A percentile compares a stretch with the other conserved stretches of the same genome.
phyloP scores from a whole-genome alignment of 1,139 yeast species.

The Candida buenavistaensis region DNA sequence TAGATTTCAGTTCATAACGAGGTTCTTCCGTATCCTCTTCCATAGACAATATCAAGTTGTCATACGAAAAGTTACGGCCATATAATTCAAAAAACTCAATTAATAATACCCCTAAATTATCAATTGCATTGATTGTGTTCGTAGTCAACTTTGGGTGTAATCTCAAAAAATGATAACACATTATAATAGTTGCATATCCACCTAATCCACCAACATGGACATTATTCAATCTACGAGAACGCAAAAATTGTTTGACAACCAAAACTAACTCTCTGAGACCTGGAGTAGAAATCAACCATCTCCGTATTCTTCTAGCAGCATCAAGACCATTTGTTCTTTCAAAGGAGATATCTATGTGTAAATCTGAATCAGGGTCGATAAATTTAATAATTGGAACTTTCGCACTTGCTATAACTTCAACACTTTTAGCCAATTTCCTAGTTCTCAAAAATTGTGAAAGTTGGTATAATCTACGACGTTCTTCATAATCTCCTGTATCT shows the following conservation, averaged over 20 bases:
- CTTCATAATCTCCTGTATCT: slow-evolving; percentile 61
- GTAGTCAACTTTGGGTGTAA: slow-evolving; percentile 80
- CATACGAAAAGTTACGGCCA: slow-evolving; percentile 89
- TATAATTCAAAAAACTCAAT: slow-evolving; percentile 95
- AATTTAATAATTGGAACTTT: slow-evolving; percentile 96
- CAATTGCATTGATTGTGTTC: slow-evolving; percentile 62
- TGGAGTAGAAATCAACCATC: slow-evolving; percentile 73
- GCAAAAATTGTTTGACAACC: slow-evolving; percentile 81
- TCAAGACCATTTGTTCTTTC: slow-evolving; percentile 84
- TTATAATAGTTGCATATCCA: slow-evolving; percentile 87
- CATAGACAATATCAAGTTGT: slow-evolving; percentile 67
- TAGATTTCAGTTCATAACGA: slow-evolving; percentile 57
- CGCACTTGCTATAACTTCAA: slow-evolving; percentile 89
- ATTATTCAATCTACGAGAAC: slow-evolving; percentile 77
- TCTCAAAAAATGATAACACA: slow-evolving; percentile 78
- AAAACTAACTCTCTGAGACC: slow-evolving; percentile 85
- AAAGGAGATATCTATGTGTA: slow-evolving; percentile 89
- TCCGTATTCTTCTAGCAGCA: slow-evolving; percentile 78
- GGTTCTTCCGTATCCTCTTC: slow-evolving; percentile 49
- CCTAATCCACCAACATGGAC: slow-evolving; percentile 98
- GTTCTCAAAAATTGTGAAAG: slow-evolving; percentile 70
- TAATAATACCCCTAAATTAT: slow-evolving; percentile 82
- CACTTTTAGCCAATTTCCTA: slow-evolving; percentile 62
- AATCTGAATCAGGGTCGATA: slow-evolving; percentile 68
- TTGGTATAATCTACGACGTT: slow-evolving; percentile 67